A percentile compares a stretch with the other conserved stretches of the same genome.
Conservation (phyloP, 257 asterid species). For the Schizonepeta tenuifolia region DNA sequence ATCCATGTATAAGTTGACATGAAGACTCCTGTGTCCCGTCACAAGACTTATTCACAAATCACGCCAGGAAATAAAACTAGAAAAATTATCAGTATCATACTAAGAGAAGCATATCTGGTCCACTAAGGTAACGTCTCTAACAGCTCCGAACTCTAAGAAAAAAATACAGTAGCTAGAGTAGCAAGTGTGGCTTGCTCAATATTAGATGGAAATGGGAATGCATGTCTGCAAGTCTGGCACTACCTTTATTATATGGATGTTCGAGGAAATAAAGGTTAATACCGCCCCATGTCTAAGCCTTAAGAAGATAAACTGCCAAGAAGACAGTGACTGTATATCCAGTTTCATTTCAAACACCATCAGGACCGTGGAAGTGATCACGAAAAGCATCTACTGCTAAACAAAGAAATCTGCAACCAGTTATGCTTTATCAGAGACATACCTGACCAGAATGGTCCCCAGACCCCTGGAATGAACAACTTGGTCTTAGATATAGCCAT, state of each 20-base stretch:
- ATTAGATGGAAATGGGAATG: not conserved
- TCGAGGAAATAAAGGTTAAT: not conserved
- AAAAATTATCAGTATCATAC: not conserved
- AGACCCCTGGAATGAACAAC: slow-evolving; percentile 96
- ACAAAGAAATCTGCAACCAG: slow-evolving; percentile 14
- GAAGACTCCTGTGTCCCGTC: not conserved
- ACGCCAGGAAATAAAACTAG: not conserved
- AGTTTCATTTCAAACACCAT: not conserved
- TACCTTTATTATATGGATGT: slow-evolving; percentile 1
- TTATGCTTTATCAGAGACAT: slow-evolving; percentile 20
- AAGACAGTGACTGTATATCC: not conserved
- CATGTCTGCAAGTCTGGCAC: not conserved
- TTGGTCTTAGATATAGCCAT: slow-evolving; percentile 83
- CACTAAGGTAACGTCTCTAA: slow-evolving; percentile 3
- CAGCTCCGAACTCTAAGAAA: slow-evolving; percentile 15
- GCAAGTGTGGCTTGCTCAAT: slow-evolving; percentile 13
- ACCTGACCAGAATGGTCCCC: slow-evolving; percentile 99
- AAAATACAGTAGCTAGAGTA: slow-evolving; percentile 5
- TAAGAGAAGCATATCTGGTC: slow-evolving; percentile 18
- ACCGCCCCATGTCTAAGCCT: not conserved
- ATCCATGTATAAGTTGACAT: slow-evolving; percentile 13
- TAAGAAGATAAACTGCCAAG: not conserved
- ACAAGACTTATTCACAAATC: not conserved
- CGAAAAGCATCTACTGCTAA: not conserved
- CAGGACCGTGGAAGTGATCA: not conserved